Conservation (phyloP, 768 basidiomycete species). For the Leccinellum albellum region DNA sequence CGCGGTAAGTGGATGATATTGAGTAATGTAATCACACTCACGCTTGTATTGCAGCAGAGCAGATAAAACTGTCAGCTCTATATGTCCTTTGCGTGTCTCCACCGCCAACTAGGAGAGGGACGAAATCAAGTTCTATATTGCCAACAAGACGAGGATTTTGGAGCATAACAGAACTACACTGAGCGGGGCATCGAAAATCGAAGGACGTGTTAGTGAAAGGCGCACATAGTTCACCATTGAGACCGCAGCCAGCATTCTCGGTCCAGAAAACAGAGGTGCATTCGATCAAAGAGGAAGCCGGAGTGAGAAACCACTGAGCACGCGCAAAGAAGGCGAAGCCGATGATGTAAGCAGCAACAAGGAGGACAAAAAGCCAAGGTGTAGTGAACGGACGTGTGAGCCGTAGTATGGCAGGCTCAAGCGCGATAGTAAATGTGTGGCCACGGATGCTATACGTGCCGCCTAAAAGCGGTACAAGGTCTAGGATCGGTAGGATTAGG, state of each 20-base stretch:
- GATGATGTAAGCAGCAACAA: constrained; percentile 63
- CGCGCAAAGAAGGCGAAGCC: constrained; percentile 69
- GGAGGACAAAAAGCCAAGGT: constrained; percentile 51
- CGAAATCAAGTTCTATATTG: constrained; percentile 55
- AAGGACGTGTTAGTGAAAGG: constrained; percentile 61
- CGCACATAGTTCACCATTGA: constrained; percentile 61
- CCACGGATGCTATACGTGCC: constrained; percentile 40
- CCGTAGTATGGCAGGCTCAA: constrained; percentile 55
- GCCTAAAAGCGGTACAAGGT: constrained; percentile 52
- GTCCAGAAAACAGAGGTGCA: constrained; percentile 74
- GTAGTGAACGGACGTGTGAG: constrained; percentile 50
- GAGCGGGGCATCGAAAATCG: constrained; percentile 80
- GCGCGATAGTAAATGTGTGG: constrained; percentile 36
- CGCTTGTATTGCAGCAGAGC: constrained; percentile 80
- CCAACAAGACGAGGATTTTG: constrained; percentile 77
- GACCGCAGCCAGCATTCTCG: constrained; percentile 66
- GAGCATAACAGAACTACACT: constrained; percentile 58
- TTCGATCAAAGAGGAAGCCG: constrained; percentile 56
- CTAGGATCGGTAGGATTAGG: constrained; percentile 33
- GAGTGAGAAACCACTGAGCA: constrained; percentile 68
- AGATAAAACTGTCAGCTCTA: constrained; percentile 81
- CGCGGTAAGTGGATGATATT: constrained; percentile 5
- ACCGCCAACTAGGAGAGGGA: constrained; percentile 82
- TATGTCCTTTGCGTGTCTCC: constrained; percentile 71
- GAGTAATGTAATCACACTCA: constrained; percentile 36